These are phyloP conservation scores for Meyerozyma carpophila DNA, from an alignment of 1,139 yeast species.

Conservation along the genomic window DNA sequence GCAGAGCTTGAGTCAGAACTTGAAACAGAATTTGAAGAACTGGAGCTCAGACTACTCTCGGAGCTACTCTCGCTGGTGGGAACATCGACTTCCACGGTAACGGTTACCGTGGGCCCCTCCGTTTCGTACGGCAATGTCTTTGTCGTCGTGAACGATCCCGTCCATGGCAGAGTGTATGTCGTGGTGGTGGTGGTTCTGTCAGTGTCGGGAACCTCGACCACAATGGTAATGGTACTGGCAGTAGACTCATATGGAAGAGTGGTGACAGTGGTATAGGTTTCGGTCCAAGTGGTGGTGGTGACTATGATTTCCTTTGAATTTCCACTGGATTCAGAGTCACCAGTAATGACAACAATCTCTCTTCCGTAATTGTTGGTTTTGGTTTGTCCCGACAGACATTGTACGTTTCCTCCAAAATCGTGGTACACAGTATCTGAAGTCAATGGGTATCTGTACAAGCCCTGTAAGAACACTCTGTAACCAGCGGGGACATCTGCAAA, in stretches of 20 bases:
- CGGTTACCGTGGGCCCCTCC: neutral
- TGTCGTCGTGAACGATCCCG: conserved; percentile 2
- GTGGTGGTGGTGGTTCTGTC: conserved; percentile 5
- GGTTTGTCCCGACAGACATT: conserved; percentile 12
- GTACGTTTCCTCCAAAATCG: conserved; percentile 9
- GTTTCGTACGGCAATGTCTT: conserved; percentile 3
- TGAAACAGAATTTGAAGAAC: no score
- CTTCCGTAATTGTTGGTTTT: conserved; percentile 6
- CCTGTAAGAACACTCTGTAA: conserved; percentile 13
- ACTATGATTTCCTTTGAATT: conserved; percentile 2
- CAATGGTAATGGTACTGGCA: conserved; percentile 8
- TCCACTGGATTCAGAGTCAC: conserved; percentile 6
- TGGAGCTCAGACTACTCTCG: no score
- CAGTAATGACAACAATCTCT: conserved; percentile 10
- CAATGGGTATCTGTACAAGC: conserved; percentile 10
- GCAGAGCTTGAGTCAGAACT: no score
- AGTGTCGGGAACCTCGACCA: conserved; percentile 3
- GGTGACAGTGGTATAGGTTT: neutral
- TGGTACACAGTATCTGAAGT: conserved; percentile 7
- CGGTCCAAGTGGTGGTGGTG: conserved; percentile 5
- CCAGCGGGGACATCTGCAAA: conserved; percentile 8
- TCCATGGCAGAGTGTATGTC: conserved; percentile 3
- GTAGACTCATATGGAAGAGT: conserved; percentile 2
- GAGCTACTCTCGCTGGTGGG: neutral
- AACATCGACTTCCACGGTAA: neutral